Evolutionary conservation across 2,329 filamentous ascomycete species (phyloP), one percentile per base, ranked within the genome.

Genomic region (Penicillium hordei): DNA sequence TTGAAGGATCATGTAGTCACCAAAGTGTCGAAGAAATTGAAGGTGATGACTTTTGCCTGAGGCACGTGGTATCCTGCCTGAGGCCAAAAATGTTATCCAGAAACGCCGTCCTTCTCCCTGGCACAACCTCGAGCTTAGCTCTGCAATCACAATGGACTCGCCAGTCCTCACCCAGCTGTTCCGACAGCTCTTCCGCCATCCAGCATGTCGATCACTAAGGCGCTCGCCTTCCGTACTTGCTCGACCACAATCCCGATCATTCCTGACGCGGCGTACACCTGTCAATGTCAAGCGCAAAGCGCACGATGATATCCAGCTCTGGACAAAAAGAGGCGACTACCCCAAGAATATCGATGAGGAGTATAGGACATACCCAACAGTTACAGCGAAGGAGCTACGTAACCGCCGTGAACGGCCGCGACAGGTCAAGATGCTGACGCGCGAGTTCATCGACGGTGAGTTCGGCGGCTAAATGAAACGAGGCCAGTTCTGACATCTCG

Each of bases 391-490:
- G 63, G 87, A 91, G 60, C 79, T 99, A 65, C 87, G 88, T 65
- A 80, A 76, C 64, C 83, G 89, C 53, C 87, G 80, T 52, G 88
- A 96, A 71, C 82, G 94, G 69, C 94, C 94, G 44, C 85, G 85
- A 70, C 84, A 89, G 74, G 93, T 96, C 65, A 97, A 96, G 84
- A 99, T 99, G 94, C 79, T 97, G 70, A 90, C 95, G 72, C 85
- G 95, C 64, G 95, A 99, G 81, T 99, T 99, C 72, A 94, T 99
- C 71, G 94, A 99, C 75, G 93, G 90, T 92, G 71, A 65, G 65
- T 74, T 73, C 33, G 23, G n/a, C 31, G 10, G 29, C 40, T 23
- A 44, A 15, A 43, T 38, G 29, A 49, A 21, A 15, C 4, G n/a
- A 9, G 7, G 13, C 29, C 5, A 19, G 34, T 12, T 27, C 52